A percentile compares a stretch with the other conserved stretches of the same genome.
Conservation (phyloP, 2,329 filamentous ascomycete genomes). For the Immersiporthe knoxdaviesiana region DNA sequence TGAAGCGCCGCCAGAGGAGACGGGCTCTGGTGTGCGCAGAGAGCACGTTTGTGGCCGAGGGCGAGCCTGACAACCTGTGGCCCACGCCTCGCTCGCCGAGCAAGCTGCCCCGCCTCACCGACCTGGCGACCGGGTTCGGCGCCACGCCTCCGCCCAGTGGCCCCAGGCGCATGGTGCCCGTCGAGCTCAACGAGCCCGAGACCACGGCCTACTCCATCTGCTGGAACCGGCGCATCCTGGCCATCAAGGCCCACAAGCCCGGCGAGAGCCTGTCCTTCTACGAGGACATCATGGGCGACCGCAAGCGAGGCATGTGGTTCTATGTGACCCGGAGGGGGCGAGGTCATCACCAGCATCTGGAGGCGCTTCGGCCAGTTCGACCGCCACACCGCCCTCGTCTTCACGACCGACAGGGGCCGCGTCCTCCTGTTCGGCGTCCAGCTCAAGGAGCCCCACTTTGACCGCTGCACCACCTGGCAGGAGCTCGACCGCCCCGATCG, state of each 20-base stretch:
- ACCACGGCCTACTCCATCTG: background rate
- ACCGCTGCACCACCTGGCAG: background rate
- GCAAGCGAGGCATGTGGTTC: background rate
- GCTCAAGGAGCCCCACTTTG: background rate
- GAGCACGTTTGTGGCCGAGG: rapidly evolving
- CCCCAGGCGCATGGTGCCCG: background rate
- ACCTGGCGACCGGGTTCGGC: background rate
- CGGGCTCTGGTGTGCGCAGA: background rate
- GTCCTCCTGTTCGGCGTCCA: background rate
- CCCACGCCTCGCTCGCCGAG: background rate
- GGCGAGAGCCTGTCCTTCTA: background rate
- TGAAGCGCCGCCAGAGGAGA: background rate
- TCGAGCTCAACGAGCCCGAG: background rate
- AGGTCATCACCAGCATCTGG: background rate
- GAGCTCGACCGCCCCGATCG: background rate
- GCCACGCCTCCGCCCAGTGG: no score
- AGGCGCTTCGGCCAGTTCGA: background rate
- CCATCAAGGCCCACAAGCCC: background rate
- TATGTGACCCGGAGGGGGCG: background rate
- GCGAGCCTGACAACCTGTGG: background rate
- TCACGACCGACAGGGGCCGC: background rate
- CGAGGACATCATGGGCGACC: background rate
- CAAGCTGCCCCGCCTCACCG: background rate
- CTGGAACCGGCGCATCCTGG: background rate
- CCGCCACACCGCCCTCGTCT: background rate